phyloP scores from a whole-genome alignment of 2,329 filamentous ascomycete species.

The Cercospora nicotianae region DNA sequence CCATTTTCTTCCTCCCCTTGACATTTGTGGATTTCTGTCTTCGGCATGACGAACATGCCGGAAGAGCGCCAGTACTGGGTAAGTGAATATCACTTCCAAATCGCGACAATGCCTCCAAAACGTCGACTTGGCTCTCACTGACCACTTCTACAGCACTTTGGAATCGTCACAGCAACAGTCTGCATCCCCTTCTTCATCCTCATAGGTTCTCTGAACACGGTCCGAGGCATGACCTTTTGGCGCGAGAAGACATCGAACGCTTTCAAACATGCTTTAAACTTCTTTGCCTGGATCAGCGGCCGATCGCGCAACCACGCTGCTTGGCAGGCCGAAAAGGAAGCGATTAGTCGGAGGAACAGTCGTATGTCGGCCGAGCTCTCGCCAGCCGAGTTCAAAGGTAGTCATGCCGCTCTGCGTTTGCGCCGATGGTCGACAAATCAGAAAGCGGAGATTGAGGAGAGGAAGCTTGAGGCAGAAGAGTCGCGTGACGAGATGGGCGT shows the following conservation, averaged over 20 bases:
- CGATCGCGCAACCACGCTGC: not conserved
- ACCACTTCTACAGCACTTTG: slow-evolving; percentile 37
- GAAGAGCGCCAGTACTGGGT: slow-evolving; percentile 37
- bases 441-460: slow-evolving; percentile 4
- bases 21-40: slow-evolving; percentile 61
- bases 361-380: not conserved
- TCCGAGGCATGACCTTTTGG: slow-evolving; percentile 43
- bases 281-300: not conserved
- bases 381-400: not conserved
- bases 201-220: slow-evolving; percentile 48
- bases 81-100: not conserved
- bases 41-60: slow-evolving; percentile 53
- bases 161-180: slow-evolving; percentile 44
- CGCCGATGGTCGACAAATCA: slow-evolving; percentile 8
- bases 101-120: not conserved
- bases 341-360: not conserved
- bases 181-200: slow-evolving; percentile 51
- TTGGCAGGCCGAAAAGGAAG: not conserved
- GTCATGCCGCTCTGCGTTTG: not conserved
- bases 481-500: not conserved
- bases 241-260: slow-evolving; percentile 20
- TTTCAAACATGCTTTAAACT: not conserved
- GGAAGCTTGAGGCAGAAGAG: slow-evolving; percentile 1
- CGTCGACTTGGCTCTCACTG: not conserved
- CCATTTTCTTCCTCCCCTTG: slow-evolving; percentile 61